Evolutionary conservation across 352 stramenopile genomes (phyloP), one percentile per base, ranked within the genome.

Genomic region (Globisporangium heterothallicum): DNA sequence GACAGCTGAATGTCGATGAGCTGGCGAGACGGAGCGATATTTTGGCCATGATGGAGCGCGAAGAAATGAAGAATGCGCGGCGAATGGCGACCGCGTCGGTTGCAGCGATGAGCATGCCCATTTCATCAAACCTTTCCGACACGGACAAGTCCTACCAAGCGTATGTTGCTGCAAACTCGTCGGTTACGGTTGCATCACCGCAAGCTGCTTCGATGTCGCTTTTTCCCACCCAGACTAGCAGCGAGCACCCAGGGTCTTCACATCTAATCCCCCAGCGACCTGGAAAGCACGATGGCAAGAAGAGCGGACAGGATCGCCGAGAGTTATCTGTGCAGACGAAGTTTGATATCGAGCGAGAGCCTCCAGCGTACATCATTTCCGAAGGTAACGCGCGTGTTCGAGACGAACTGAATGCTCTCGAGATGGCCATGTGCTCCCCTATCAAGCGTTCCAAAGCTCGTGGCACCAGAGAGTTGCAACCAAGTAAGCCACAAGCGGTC

Each of bases 11-110:
- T 22, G 47, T 43, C 2, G 56, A 72, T 0, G 77, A 88, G 34
- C 49, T 83, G 19, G 65, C 74, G 16, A 44, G 74, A 24, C 57
- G 77, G 14, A 77, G 73, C 19, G 77, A 88, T 35, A 59, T 88
- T 27, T 25, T 86, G 18, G 54, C 69, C 5, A 56, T 81, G 8
- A 41, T 86, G 21, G 72, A 81, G 34, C 63, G 67, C 3, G 63
- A 80, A 24, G 57, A 68, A 38, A 46, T 25, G 19, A 50, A 59
- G 7, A 43, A 54, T 4, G 46, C 56, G 9, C 72, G 70, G 12
- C 59, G 63, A 6, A 55, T 71, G 34, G 61, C 68, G 9, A 63
- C 60, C 32, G 72, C 65, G 13, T 49, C 59, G 19, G 59, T 79
- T 29, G 63, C 61, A 3, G 65, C 63, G 0, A 64, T 79, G 59